phyloP scores from a whole-genome alignment of 192 early-diverging fungal genomes.

The Coemansia brasiliensis region DNA sequence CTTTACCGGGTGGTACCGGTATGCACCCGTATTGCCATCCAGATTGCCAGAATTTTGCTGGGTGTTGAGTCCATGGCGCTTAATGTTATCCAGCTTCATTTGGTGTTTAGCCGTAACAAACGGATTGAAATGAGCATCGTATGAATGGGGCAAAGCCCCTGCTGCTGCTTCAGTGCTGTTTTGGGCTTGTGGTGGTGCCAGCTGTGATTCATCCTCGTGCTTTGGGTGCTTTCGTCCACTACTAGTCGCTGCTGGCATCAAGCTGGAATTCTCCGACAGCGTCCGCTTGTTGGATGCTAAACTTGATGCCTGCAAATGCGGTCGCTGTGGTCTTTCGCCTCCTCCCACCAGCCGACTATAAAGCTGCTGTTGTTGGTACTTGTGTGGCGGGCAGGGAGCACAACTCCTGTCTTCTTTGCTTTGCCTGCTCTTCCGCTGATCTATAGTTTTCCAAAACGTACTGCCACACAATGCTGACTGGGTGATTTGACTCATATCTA shows the following conservation, averaged over 20 bases:
- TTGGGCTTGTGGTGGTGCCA: background rate
- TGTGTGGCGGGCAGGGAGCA: background rate
- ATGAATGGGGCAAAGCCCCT: no score
- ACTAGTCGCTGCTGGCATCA: background rate
- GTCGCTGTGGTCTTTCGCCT: background rate
- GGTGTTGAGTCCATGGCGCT: slow-evolving; percentile 17
- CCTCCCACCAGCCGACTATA: background rate
- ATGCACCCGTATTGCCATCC: slow-evolving; percentile 2
- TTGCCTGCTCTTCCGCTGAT: background rate
- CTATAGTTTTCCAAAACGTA: background rate
- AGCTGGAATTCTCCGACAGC: slow-evolving; percentile 11
- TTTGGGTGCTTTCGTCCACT: background rate
- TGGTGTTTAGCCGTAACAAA: slow-evolving; percentile 49
- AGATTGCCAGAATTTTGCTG: background rate
- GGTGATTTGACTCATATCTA: background rate
- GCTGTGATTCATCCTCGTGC: background rate
- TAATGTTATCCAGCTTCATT: slow-evolving; percentile 29
- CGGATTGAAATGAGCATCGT: background rate
- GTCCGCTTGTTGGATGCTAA: slow-evolving; percentile 16
- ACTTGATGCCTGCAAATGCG: background rate
- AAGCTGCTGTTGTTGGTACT: background rate
- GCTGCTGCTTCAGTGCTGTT: background rate
- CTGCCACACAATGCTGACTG: background rate
- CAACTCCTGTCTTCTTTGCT: background rate
- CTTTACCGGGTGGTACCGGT: slow-evolving; percentile 5